Evolutionary conservation across 2,329 filamentous ascomycete genomes (phyloP).

Genomic region (Botrytis galanthina): DNA sequence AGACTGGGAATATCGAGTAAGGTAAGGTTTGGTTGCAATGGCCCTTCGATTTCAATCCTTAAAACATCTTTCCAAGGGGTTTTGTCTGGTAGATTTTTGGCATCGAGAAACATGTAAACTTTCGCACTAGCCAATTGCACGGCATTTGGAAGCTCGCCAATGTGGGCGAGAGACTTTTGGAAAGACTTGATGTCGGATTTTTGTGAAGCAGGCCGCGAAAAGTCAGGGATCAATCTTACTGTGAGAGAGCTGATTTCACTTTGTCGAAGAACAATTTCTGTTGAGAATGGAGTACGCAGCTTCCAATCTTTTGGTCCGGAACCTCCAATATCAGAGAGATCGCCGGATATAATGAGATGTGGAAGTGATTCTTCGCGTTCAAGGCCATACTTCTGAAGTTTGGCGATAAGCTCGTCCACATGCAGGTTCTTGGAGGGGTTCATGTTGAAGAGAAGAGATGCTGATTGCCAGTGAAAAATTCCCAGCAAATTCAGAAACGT

Average conservation of each 20-base stretch:
- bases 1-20: slow-evolving; percentile 15
- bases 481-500: neutral
- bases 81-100: neutral
- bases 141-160: neutral
- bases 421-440: slow-evolving; percentile 31
- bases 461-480: neutral
- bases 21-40: slow-evolving; percentile 11
- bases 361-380: slow-evolving; percentile 5
- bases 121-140: neutral
- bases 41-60: slow-evolving; percentile 17
- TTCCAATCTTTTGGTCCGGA: neutral
- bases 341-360: slow-evolving; percentile 15
- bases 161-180: neutral
- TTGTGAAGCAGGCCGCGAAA: slow-evolving; percentile 2
- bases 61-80: slow-evolving; percentile 11
- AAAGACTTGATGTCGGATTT: slow-evolving; percentile 1
- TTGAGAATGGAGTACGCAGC: neutral
- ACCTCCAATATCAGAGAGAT: neutral
- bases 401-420: slow-evolving; percentile 53
- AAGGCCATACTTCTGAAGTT: slow-evolving; percentile 28
- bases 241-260: slow-evolving; percentile 1
- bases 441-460: slow-evolving; percentile 2
- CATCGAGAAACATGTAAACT: neutral
- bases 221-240: slow-evolving; percentile 15
- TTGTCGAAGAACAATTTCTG: slow-evolving; percentile 16